phyloP scores from a whole-genome alignment of 805 yeast species.

The Suhomyces sp. region DNA sequence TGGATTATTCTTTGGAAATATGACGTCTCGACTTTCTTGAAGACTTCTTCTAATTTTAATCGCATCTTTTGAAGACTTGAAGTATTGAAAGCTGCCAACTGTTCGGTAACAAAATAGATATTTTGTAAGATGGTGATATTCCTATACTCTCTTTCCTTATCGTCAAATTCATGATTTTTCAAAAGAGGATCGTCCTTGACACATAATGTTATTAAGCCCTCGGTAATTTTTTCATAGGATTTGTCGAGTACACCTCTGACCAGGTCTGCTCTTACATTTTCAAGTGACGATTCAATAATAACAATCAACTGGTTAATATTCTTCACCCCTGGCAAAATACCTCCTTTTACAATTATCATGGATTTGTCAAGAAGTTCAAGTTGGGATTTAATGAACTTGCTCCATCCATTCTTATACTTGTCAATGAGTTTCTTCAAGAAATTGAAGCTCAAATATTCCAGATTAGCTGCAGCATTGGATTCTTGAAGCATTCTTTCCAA shows the following conservation, averaged over 20 bases:
- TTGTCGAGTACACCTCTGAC: constrained; percentile 24
- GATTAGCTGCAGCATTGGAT: constrained; percentile 43
- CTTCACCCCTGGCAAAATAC: constrained; percentile 32
- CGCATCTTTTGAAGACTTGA: constrained; percentile 23
- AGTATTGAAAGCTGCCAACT: constrained; percentile 24
- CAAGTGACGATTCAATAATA: constrained; percentile 33
- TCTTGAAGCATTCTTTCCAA: constrained; percentile 28
- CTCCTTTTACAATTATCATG: constrained; percentile 34
- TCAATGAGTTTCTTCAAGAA: constrained; percentile 51
- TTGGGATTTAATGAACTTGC: constrained; percentile 55
- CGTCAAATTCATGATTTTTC: constrained; percentile 43
- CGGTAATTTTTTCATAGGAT: constrained; percentile 33
- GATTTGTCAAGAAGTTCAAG: constrained; percentile 36
- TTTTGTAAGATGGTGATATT: constrained; percentile 42
- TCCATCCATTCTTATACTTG: constrained; percentile 56
- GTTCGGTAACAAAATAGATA: constrained; percentile 34
- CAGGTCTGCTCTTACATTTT: constrained; percentile 17
- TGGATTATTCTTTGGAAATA: constrained; percentile 34
- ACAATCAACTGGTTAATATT: constrained; percentile 33
- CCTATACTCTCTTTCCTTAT: constrained; percentile 39
- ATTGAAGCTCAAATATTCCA: constrained; percentile 56
- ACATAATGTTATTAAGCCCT: constrained; percentile 34
- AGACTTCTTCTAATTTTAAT: constrained; percentile 23
- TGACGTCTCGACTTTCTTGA: constrained; percentile 24
- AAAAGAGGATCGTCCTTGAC: constrained; percentile 42